Conservation (phyloP, 805 yeast species). For the Hanseniaspora lindneri region DNA sequence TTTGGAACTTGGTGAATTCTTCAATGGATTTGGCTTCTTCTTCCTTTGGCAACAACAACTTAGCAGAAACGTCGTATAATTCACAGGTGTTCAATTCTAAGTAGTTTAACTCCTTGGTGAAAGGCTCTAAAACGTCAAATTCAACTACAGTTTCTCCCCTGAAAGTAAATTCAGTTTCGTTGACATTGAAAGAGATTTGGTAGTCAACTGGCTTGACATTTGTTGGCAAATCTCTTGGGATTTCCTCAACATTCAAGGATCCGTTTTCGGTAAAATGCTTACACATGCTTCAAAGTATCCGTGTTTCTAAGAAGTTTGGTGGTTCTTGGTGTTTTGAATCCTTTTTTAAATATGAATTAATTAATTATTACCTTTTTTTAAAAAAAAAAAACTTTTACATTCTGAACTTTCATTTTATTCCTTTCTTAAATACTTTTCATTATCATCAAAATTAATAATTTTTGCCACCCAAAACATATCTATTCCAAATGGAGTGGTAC, state of each 20-base stretch:
- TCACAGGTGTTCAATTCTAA: slow-evolving; percentile 54
- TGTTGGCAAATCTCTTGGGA: slow-evolving; percentile 36
- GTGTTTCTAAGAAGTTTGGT: background rate
- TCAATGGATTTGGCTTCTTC: slow-evolving; percentile 31
- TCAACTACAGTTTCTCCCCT: slow-evolving; percentile 45
- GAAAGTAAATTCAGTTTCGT: slow-evolving; percentile 46
- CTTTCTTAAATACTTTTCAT: too few species aligned
- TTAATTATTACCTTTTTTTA: too few species aligned
- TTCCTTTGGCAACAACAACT: slow-evolving; percentile 22
- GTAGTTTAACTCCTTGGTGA: slow-evolving; percentile 27
- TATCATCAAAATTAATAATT: too few species aligned
- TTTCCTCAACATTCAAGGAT: slow-evolving; percentile 8
- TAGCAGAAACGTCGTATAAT: slow-evolving; percentile 45
- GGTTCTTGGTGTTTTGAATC: background rate
- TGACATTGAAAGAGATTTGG: slow-evolving; percentile 52
- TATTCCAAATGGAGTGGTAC: too few species aligned
- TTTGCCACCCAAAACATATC: too few species aligned
- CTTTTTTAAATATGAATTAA: background rate
- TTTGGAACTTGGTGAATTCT: slow-evolving; percentile 39
- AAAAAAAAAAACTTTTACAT: too few species aligned
- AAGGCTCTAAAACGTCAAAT: slow-evolving; percentile 38
- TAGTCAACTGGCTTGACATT: slow-evolving; percentile 66
- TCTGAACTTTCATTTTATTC: too few species aligned
- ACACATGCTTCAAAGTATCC: background rate
- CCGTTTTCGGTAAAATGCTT: slow-evolving; percentile 14